Evolutionary conservation across 306 rosid species (phyloP).

Genomic region (Aeschynomene evenia): DNA sequence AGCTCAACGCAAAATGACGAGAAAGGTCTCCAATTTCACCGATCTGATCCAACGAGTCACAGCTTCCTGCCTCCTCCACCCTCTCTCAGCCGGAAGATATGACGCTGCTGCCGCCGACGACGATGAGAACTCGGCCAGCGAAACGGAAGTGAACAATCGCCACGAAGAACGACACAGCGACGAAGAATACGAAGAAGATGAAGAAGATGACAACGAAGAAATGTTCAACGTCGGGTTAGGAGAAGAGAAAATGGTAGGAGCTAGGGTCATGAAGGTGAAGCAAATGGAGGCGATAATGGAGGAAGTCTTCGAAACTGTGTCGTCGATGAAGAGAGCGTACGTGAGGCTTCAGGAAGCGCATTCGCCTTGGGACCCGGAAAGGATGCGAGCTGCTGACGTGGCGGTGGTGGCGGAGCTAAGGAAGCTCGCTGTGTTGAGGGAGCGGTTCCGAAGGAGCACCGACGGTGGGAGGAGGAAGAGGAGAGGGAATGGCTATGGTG

Average conservation of each 20-base stretch:
- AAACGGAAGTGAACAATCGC: slow-evolving; percentile 52
- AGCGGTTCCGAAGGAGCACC: slow-evolving; percentile 54
- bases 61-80: slow-evolving; percentile 87
- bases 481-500: slow-evolving; percentile 13
- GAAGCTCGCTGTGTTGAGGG: slow-evolving; percentile 69
- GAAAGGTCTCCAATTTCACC: slow-evolving; percentile 82
- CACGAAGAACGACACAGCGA: slow-evolving; percentile 21
- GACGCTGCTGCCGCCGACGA: slow-evolving; percentile 26
- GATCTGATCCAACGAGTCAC: slow-evolving; percentile 94
- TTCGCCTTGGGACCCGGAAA: slow-evolving; percentile 90
- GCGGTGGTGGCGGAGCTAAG: slow-evolving; percentile 82
- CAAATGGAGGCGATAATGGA: slow-evolving; percentile 73
- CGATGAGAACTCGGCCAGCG: slow-evolving; percentile 34
- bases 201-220: slow-evolving; percentile 9
- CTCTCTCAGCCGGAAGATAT: slow-evolving; percentile 53
- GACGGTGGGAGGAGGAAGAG: slow-evolving; percentile 31
- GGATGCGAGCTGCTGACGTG: slow-evolving; percentile 75
- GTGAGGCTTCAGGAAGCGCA: slow-evolving; percentile 77
- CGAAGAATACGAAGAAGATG: slow-evolving; percentile 12
- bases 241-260: slow-evolving; percentile 28
- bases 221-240: slow-evolving; percentile 3
- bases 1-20: slow-evolving; percentile 48
- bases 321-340: slow-evolving; percentile 81
- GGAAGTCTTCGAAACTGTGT: slow-evolving; percentile 77
- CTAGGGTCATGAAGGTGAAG: slow-evolving; percentile 38